Evolutionary conservation across 2,329 filamentous ascomycete species (phyloP).

Genomic region (Scedosporium minutisporum): DNA sequence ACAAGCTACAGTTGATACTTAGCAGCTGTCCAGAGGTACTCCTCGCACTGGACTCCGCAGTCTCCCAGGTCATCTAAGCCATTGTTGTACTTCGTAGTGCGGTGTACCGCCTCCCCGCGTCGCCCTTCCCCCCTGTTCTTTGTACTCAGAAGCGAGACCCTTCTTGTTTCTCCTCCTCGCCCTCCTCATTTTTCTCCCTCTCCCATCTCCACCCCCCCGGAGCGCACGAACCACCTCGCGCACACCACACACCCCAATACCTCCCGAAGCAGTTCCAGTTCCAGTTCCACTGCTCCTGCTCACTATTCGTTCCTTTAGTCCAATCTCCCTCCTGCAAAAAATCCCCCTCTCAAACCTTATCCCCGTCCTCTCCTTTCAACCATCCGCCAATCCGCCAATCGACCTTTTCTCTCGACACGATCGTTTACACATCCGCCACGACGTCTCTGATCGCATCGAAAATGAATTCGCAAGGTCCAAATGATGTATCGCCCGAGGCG

Average conservation of each 20-base stretch:
- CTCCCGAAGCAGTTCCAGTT: conserved; percentile 1
- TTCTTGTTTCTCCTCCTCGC: conserved; percentile 1
- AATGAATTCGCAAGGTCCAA: conserved; percentile 49
- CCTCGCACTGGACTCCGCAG: not conserved
- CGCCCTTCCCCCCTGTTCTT: not conserved
- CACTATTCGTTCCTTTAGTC: conserved; percentile 6
- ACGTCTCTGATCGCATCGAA: conserved; percentile 13
- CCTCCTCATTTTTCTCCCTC: not conserved
- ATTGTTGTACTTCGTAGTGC: not conserved
- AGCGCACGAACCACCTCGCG: conserved; percentile 6
- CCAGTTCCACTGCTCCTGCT: not conserved
- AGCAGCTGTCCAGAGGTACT: not conserved
- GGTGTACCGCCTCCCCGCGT: not conserved
- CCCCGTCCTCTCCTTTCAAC: conserved; percentile 1
- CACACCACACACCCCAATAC: not conserved
- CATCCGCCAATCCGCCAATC: conserved; percentile 4
- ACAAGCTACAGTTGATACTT: no score
- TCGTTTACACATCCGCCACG: not conserved
- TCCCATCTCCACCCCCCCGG: not conserved
- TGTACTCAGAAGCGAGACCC: not conserved
- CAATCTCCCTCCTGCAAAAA: conserved; percentile 5
- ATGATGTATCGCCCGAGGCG: conserved; percentile 59
- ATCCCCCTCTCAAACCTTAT: not conserved
- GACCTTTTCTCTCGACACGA: conserved; percentile 1
- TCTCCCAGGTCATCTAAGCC: not conserved